Conservation (phyloP, 2,329 filamentous ascomycete species). For the Ramularia endophylla region DNA sequence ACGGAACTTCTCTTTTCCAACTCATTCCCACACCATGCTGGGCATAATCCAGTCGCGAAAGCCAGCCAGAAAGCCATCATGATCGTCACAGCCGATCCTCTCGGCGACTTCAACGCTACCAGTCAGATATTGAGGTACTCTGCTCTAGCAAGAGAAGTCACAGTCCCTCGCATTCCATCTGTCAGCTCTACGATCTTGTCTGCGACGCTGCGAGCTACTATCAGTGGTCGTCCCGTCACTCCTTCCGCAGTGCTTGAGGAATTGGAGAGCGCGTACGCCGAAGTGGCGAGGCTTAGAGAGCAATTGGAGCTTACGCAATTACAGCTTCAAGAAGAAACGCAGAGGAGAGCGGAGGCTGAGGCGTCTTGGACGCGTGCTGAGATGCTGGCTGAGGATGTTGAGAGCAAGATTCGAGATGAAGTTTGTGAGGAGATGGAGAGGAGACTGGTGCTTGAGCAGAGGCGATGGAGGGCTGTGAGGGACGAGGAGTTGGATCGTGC, state of each 20-base stretch:
- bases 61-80: slow-evolving; percentile 85
- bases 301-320: slow-evolving; percentile 70
- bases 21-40: slow-evolving; percentile 33
- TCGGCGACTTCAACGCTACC: slow-evolving; percentile 93
- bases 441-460: slow-evolving; percentile 66
- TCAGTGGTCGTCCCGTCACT: slow-evolving; percentile 38
- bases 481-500: slow-evolving; percentile 70
- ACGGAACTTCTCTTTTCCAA: slow-evolving; percentile 49
- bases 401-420: slow-evolving; percentile 82
- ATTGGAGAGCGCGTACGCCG: slow-evolving; percentile 73
- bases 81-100: slow-evolving; percentile 90
- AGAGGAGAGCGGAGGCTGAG: slow-evolving; percentile 65
- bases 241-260: slow-evolving; percentile 51
- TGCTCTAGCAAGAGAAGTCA: slow-evolving; percentile 85
- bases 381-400: slow-evolving; percentile 63
- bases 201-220: slow-evolving; percentile 22
- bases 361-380: slow-evolving; percentile 62
- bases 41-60: slow-evolving; percentile 34
- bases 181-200: slow-evolving; percentile 63
- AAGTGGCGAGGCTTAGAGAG: slow-evolving; percentile 71
- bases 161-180: slow-evolving; percentile 80
- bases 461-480: slow-evolving; percentile 73
- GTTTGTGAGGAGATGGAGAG: slow-evolving; percentile 82
- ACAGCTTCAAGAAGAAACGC: slow-evolving; percentile 64
- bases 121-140: slow-evolving; percentile 94